Evolutionary conservation across 2,329 filamentous ascomycete genomes (phyloP).

Genomic region (Cryphonectria nitschkei): DNA sequence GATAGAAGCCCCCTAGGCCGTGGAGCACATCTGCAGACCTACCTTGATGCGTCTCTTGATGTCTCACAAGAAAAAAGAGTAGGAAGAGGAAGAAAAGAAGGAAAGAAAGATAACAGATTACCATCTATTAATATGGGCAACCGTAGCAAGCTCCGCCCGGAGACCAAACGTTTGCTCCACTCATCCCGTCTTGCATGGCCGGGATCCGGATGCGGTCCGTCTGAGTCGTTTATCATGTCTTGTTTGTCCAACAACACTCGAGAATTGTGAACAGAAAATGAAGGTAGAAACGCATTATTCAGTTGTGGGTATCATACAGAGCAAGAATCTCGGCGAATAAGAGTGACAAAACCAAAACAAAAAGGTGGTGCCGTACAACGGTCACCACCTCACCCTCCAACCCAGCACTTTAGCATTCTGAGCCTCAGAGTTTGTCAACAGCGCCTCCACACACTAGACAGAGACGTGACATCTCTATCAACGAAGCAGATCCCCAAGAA

Average conservation of each 20-base stretch:
- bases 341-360: not conserved
- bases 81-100: not conserved
- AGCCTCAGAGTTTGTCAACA: not conserved
- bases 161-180: not conserved
- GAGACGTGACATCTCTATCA: not conserved
- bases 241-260: not conserved
- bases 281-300: not conserved
- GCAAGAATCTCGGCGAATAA: not conserved
- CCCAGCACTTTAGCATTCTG: not conserved
- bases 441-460: not conserved
- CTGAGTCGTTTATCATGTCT: not conserved
- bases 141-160: not conserved
- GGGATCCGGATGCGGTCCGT: not conserved
- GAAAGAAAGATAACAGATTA: too few species aligned
- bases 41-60: not conserved
- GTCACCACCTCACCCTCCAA: not conserved
- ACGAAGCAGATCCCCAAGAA: not conserved
- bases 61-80: not conserved
- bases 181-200: not conserved
- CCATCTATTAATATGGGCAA: not conserved
- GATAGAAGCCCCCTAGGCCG: not conserved
- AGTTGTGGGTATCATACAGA: constrained; percentile 6
- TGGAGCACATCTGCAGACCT: not conserved
- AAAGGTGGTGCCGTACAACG: not conserved
- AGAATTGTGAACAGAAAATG: not conserved